These are phyloP conservation scores for Syncephalis plumigaleata DNA, from an alignment of 371 early-diverging fungal genomes.

Conservation along the genomic window DNA sequence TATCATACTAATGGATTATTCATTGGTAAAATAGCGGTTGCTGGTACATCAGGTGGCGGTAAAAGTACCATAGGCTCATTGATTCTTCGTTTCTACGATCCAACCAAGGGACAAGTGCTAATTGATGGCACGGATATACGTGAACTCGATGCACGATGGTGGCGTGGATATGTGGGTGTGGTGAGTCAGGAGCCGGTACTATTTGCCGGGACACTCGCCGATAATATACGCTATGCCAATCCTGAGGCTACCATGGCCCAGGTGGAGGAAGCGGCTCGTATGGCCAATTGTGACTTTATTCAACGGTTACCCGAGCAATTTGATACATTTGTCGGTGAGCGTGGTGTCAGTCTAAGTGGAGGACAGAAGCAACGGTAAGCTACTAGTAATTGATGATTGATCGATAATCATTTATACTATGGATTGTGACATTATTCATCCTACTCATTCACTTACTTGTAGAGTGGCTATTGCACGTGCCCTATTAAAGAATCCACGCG, in stretches of 20 bases:
- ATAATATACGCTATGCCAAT: slow-evolving; percentile 55
- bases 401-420: slow-evolving; percentile 13
- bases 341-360: slow-evolving; percentile 53
- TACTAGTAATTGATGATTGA: slow-evolving; percentile 9
- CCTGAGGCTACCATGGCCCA: slow-evolving; percentile 33
- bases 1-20: background rate
- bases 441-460: too few species aligned
- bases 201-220: slow-evolving; percentile 61
- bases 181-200: slow-evolving; percentile 72
- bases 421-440: too few species aligned
- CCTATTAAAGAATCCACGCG: slow-evolving; percentile 43
- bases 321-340: slow-evolving; percentile 49
- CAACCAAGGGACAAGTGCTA: slow-evolving; percentile 31
- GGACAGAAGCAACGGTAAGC: slow-evolving; percentile 62
- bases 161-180: slow-evolving; percentile 38
- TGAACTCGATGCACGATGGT: slow-evolving; percentile 31
- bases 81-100: slow-evolving; percentile 54
- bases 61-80: slow-evolving; percentile 53
- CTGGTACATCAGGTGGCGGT: slow-evolving; percentile 29
- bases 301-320: slow-evolving; percentile 35
- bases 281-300: slow-evolving; percentile 52
- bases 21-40: slow-evolving; percentile 1
- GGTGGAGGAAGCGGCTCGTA: slow-evolving; percentile 30
- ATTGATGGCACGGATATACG: slow-evolving; percentile 50
- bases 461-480: slow-evolving; percentile 49